Base-by-base conservation (phyloP, 2,329 filamentous ascomycete species). In the Ceratocystis cubensis region DNA sequence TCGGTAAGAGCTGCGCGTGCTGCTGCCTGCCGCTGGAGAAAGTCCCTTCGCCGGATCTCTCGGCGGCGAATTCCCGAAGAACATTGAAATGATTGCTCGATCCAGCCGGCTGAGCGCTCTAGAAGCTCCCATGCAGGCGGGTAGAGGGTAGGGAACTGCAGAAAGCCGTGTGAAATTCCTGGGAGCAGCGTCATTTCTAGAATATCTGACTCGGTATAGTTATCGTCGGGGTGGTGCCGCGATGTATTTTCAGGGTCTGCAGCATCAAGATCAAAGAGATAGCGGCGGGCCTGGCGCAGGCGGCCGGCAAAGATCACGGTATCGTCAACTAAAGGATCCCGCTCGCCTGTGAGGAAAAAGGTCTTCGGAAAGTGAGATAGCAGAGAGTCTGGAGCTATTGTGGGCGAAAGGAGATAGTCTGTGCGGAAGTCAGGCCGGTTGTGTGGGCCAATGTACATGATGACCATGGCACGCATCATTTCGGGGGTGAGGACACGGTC, bases 381-480 rank as follows among this genome's bases (percentile, higher is more conserved):
- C 0, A 97, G 79, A 0, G 84, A 80, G 70, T 96, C 93, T 0
- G 94, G 94, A 0, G 94, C 92, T 0, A 96, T 82, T 0, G 96
- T 86, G 0, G 94, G 94, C 0, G 89, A 96, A 1, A 99, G 83
- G 0, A 96, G 82, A 74, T 91, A 96, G 75, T 99, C 93, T 5
- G 89, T 90, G 33, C 85, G 85, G 75, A 99, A 97, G 73, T 97
- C 91, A 0, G 94, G 94, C 0, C 92, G 87, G 74, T 94, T 90
- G 73, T 96, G 89, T 0, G 92, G 91, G 0, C 94, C 94, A 66
- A 99, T 89, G 74, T 99, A 99, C 3, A 99, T 81, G 70, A 99
- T 96, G 70, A 99, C 96, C 92, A 99, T 97, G 69, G 92, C 91
- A 41, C 94, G 88, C 88, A 97, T 96, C 91, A 97, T 96, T 75